phyloP scores from a whole-genome alignment of 805 yeast genomes.

The Barnettozyma populi region DNA sequence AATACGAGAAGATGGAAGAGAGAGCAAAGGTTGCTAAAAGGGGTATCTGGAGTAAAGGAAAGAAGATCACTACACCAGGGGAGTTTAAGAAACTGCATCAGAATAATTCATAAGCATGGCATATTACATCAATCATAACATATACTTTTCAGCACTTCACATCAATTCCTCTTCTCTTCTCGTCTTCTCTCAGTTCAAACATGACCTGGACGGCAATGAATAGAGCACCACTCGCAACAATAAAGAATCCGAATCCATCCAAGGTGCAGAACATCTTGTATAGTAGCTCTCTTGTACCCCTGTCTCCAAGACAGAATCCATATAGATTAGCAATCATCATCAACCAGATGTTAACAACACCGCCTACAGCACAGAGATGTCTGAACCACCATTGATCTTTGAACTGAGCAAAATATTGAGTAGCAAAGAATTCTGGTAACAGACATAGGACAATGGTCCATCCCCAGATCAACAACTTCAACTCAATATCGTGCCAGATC shows the following conservation, averaged over 20 bases:
- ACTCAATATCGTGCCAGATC: slow-evolving; percentile 95
- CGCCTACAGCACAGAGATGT: slow-evolving; percentile 80
- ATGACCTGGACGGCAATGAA: slow-evolving; percentile 87
- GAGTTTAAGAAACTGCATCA: slow-evolving; percentile 54
- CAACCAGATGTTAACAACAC: slow-evolving; percentile 88
- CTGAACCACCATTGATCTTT: slow-evolving; percentile 62
- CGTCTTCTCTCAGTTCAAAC: slow-evolving; percentile 89
- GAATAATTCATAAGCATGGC: background rate
- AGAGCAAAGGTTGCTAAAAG: slow-evolving; percentile 47
- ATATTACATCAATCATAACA: background rate
- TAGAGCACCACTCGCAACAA: slow-evolving; percentile 55
- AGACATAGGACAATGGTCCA: slow-evolving; percentile 87
- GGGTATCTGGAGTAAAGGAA: slow-evolving; percentile 68
- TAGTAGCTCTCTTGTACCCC: slow-evolving; percentile 68
- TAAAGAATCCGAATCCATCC: slow-evolving; percentile 58
- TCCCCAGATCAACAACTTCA: slow-evolving; percentile 88
- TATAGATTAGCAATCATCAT: slow-evolving; percentile 96
- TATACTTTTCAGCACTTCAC: slow-evolving; percentile 52
- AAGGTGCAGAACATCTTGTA: slow-evolving; percentile 66
- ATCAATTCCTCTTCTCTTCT: slow-evolving; percentile 75
- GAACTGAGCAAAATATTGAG: slow-evolving; percentile 36
- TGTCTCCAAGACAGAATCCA: slow-evolving; percentile 91
- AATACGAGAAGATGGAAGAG: slow-evolving; percentile 55
- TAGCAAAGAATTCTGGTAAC: slow-evolving; percentile 75
- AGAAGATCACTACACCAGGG: slow-evolving; percentile 64